phyloP scores from a whole-genome alignment of 202 grass and related monocot genomes.

The Zizania palustris region DNA sequence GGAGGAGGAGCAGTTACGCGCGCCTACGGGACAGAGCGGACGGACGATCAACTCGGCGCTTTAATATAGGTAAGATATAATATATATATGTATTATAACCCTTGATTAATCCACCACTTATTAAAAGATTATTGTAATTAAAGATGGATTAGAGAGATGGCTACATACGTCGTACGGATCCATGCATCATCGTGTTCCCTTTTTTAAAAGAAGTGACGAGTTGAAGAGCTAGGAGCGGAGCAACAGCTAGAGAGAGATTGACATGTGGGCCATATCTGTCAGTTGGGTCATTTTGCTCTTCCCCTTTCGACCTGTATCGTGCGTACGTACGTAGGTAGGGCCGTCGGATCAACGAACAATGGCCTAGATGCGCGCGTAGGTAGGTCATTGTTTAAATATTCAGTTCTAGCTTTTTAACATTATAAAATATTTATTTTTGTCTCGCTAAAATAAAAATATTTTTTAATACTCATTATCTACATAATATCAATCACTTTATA shows the following conservation, averaged over 20 bases:
- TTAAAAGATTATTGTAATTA: slow-evolving; percentile 30
- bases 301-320: background rate
- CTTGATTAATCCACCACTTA: slow-evolving; percentile 40
- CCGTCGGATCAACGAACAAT: background rate
- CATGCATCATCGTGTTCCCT: slow-evolving; percentile 39
- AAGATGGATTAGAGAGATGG: slow-evolving; percentile 38
- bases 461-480: too few species aligned
- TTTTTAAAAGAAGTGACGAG: background rate
- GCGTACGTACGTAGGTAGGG: background rate
- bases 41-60: too few species aligned
- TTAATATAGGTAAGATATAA: too few species aligned
- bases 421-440: too few species aligned
- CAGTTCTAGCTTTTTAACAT: too few species aligned
- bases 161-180: slow-evolving; percentile 52
- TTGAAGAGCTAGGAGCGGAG: background rate
- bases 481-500: too few species aligned
- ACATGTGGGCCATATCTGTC: background rate
- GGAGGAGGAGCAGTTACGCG: too few species aligned
- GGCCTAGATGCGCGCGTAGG: background rate
- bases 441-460: too few species aligned
- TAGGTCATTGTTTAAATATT: too few species aligned
- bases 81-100: background rate
- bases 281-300: background rate
- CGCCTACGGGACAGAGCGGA: too few species aligned
- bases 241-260: background rate